Percentiles rank a stretch among this genome's conserved stretches.
Conservation (phyloP, 345 rosid species). For the Lepidium aucheri region DNA sequence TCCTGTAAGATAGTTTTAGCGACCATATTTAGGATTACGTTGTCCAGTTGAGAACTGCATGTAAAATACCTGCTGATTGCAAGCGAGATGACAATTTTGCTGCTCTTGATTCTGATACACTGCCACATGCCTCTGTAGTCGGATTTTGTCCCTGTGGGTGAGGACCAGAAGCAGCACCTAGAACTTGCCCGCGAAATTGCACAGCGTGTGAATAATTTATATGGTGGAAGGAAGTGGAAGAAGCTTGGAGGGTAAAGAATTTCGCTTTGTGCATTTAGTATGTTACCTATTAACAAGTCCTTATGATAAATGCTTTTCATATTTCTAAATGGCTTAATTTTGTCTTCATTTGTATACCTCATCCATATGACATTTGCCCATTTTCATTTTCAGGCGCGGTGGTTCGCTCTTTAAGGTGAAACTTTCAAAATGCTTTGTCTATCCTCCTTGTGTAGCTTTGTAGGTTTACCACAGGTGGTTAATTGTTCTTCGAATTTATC, state of each 20-base stretch:
- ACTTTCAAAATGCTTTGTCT: constrained; percentile 15
- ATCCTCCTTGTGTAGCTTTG: constrained; percentile 17
- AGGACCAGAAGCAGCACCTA: constrained; percentile 94
- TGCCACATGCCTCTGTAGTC: constrained; percentile 59
- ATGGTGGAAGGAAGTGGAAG: constrained; percentile 97
- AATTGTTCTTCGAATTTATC: constrained; percentile 4
- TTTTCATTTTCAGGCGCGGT: constrained; percentile 51
- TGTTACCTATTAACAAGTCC: not conserved
- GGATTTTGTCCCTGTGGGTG: constrained; percentile 93
- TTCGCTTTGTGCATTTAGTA: not conserved
- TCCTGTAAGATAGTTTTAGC: not conserved
- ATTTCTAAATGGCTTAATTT: not conserved
- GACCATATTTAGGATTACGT: not conserved
- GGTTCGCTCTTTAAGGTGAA: constrained; percentile 77
- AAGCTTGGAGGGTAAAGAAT: constrained; percentile 77
- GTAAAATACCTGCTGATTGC: constrained; percentile 3
- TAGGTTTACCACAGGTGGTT: not conserved
- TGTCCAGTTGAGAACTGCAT: not conserved
- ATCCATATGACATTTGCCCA: not conserved
- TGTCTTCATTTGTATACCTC: not conserved
- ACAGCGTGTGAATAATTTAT: constrained; percentile 64
- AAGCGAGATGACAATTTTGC: constrained; percentile 7
- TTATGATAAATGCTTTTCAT: not conserved
- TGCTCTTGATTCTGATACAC: constrained; percentile 34
- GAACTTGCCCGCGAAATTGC: constrained; percentile 89